Evolutionary conservation across 257 asterid species (phyloP).

Genomic region (Marsdenia floribunda): DNA sequence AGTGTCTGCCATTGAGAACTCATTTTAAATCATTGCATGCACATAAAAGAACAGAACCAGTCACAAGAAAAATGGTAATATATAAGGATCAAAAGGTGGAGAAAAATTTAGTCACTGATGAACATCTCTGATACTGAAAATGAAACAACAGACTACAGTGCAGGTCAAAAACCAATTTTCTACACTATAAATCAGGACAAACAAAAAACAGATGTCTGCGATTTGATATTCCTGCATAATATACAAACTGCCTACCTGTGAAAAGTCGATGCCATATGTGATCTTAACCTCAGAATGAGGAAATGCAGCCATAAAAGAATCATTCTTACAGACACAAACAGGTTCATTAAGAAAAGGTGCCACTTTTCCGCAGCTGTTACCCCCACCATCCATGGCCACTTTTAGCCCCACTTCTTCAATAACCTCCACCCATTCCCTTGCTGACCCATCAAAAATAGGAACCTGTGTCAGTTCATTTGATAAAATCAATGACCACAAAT

Average conservation of each 20-base stretch:
- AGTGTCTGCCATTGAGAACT: neutral
- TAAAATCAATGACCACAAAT: neutral
- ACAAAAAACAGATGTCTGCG: neutral
- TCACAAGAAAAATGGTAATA: neutral
- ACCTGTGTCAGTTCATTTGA: constrained; percentile 43
- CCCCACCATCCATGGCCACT: constrained; percentile 54
- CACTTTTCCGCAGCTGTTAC: constrained; percentile 50
- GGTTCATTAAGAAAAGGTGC: constrained; percentile 75
- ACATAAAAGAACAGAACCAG: neutral
- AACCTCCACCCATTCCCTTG: constrained; percentile 87
- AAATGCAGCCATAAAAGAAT: constrained; percentile 72
- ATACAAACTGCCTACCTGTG: constrained; percentile 42
- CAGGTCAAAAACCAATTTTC: neutral
- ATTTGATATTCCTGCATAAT: neutral
- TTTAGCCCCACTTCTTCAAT: constrained; percentile 64
- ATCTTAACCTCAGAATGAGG: constrained; percentile 54
- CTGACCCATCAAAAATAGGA: constrained; percentile 96
- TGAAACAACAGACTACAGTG: neutral
- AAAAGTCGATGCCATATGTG: constrained; percentile 78
- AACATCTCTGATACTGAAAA: neutral
- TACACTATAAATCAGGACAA: neutral
- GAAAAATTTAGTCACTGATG: neutral
- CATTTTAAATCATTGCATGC: neutral
- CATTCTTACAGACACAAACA: constrained; percentile 56
- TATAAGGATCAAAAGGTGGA: neutral